Evolutionary conservation across 2,329 filamentous ascomycete genomes (phyloP), one percentile per base, ranked within the genome.

Genomic region (Hypoxylon sp.): DNA sequence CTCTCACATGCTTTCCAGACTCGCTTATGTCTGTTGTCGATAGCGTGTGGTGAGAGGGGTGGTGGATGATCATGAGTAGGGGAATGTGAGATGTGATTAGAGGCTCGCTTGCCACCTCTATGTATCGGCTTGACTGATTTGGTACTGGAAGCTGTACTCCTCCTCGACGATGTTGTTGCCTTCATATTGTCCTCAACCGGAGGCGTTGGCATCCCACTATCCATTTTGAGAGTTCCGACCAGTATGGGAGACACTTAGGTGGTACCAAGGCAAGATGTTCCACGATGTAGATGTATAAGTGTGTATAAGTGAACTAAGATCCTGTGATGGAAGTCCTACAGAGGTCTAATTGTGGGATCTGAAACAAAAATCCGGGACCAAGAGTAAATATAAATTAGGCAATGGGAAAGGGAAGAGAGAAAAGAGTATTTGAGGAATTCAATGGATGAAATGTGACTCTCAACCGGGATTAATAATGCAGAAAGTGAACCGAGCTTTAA

Each of bases 1-100:
- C 88, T 82, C 79, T 90, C 88, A 71, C 88, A 91, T 17, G 88
- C 88, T 77, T 90, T 90, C 88, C 88, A 90, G 60, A 90, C 88
- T 71, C 88, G 82, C 81, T 90, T 90, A 75, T 90, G 87, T 69
- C 88, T 83, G 52, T 84, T 85, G 71, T 90, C 87, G 71, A 85
- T 80, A 31, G 67, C 64, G 66, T 79, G 76, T 70, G 81, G 75
- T 24, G 80, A 80, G 47, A 81, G 77, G 62, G 76, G 80, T 64
- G 80, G 80, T 62, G 80, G 77, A 59, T 82, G 79, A 33, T 80
- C 77, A 17, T 82, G 81, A 22, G 80, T 78, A 22, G 79, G 76
- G 2, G 77, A 75, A 64, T 78, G 77, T 37, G 78, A 73, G 64
- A 76, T 68, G 74, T 82, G 81, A 50, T 80, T 80, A 71, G 80